Conservation (phyloP, 192 early-diverging fungal genomes). For the Coemansia umbellata region DNA sequence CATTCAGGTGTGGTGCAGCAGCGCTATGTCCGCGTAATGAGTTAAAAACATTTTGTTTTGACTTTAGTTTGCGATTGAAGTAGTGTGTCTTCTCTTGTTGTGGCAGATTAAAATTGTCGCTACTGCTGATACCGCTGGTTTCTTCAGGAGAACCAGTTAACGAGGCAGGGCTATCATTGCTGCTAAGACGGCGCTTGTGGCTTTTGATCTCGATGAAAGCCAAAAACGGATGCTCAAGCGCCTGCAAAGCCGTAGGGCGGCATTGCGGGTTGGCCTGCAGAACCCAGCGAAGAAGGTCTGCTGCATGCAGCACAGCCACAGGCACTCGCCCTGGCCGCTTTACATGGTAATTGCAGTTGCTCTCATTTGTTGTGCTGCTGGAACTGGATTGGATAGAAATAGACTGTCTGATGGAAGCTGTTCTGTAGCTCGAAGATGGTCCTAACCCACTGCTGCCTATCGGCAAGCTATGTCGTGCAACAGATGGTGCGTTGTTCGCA, state of each 20-base stretch:
- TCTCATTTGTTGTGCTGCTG: neutral
- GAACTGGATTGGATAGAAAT: neutral
- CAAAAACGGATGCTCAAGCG: conserved; percentile 60
- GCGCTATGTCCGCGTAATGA: too few relatives aligned
- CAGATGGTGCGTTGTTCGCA: neutral
- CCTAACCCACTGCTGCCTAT: neutral
- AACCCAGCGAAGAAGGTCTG: conserved; percentile 57
- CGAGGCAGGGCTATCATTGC: neutral
- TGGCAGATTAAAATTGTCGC: neutral
- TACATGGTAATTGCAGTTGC: neutral
- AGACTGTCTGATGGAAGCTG: neutral
- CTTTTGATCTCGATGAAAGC: conserved; percentile 12
- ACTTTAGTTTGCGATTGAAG: too few relatives aligned
- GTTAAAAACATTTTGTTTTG: too few relatives aligned
- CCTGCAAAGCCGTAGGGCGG: conserved; percentile 56
- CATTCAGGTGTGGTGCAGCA: too few relatives aligned
- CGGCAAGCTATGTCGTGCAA: neutral
- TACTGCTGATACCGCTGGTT: neutral
- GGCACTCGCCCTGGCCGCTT: conserved; percentile 40
- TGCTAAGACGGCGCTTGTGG: neutral
- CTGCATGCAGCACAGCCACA: conserved; percentile 54
- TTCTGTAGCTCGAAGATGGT: neutral
- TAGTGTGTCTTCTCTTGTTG: neutral
- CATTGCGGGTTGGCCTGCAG: conserved; percentile 54
- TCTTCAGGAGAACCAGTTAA: neutral